These are phyloP conservation scores for Capsicum chinense DNA, from an alignment of 257 asterid species.

Conservation along the genomic window DNA sequence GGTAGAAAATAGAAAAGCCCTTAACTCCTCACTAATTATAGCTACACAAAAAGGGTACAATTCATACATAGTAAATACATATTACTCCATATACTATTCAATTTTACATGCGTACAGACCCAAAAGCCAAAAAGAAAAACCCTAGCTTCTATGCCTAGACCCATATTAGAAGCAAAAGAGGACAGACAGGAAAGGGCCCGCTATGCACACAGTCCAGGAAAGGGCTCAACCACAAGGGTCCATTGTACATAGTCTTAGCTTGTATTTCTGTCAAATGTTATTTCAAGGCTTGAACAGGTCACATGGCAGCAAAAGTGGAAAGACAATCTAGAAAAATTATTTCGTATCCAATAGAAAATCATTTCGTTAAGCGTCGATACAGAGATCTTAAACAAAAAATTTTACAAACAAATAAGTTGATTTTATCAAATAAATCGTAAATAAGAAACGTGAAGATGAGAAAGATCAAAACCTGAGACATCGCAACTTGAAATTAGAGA, in stretches of 20 bases:
- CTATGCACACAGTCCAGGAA: no score
- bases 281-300: no score
- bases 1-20: not conserved
- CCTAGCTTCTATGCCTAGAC: not conserved
- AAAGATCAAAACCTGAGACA: constrained; percentile 26
- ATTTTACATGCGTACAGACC: not conserved
- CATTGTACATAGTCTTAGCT: no score
- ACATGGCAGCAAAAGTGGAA: not conserved
- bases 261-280: no score
- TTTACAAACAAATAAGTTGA: not conserved
- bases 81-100: not conserved
- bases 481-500: not conserved
- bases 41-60: not conserved
- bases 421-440: not conserved
- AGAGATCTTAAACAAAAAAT: not conserved
- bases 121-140: constrained; percentile 16
- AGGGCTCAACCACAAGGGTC: no score
- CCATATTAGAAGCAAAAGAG: not conserved
- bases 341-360: not conserved
- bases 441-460: not conserved
- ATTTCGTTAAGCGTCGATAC: not conserved
- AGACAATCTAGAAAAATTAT: not conserved
- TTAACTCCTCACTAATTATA: constrained; percentile 5
- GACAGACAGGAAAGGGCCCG: not conserved
- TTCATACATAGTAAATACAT: not conserved